phyloP scores from a whole-genome alignment of 1,284 basidiomycete genomes.

The Tilletia walkeri region DNA sequence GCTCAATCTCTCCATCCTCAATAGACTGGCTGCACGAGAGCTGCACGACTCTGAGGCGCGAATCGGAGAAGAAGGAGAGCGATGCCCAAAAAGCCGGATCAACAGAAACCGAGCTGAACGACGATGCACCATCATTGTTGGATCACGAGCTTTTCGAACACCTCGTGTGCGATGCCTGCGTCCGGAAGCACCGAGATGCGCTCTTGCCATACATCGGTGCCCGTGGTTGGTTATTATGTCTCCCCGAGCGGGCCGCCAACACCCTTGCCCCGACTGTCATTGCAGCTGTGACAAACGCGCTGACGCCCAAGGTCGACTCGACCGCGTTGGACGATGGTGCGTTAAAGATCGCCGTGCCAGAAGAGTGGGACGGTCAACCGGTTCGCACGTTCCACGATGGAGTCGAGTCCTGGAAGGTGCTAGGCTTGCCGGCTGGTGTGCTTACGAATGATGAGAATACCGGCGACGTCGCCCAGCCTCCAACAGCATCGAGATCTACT shows the following conservation, averaged over 20 bases:
- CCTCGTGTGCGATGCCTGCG: slow-evolving; percentile 50
- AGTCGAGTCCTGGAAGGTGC: slow-evolving; percentile 1
- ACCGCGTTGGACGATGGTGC: not conserved
- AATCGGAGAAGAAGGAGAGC: not conserved
- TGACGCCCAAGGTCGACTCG: too few species aligned
- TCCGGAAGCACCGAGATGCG: slow-evolving; percentile 33
- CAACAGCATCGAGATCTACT: not conserved
- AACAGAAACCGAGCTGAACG: not conserved
- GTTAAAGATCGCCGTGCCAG: not conserved
- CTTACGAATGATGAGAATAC: not conserved
- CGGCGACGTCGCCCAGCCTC: not conserved
- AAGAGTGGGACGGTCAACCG: not conserved
- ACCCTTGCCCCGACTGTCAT: too few species aligned
- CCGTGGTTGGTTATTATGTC: slow-evolving; percentile 37
- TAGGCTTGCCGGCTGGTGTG: not conserved
- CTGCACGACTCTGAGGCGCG: slow-evolving; percentile 40
- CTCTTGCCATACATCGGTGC: slow-evolving; percentile 42
- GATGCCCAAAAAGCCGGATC: not conserved
- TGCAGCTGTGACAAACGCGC: too few species aligned
- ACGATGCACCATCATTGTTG: slow-evolving; percentile 29
- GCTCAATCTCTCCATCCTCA: not conserved
- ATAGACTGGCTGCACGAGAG: slow-evolving; percentile 57
- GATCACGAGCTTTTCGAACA: slow-evolving; percentile 46
- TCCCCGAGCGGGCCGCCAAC: slow-evolving; percentile 21
- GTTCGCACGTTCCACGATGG: not conserved